A percentile compares a stretch with the other conserved stretches of the same genome.
phyloP scores from a whole-genome alignment of 768 basidiomycete species.

The Dioszegia hungarica region DNA sequence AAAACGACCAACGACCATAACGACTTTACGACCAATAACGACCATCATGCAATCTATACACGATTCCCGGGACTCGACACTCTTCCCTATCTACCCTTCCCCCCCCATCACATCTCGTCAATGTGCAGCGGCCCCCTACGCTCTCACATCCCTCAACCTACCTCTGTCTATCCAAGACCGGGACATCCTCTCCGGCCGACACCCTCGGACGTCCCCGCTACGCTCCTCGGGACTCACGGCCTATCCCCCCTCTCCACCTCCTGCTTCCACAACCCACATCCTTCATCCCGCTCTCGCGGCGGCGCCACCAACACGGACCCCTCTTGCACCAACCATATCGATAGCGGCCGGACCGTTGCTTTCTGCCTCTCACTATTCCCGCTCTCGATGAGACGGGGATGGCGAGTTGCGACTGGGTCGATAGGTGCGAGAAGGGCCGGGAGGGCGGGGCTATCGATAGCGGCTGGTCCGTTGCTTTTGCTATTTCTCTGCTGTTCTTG shows the following conservation, averaged over 20 bases:
- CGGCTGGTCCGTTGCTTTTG: conserved; percentile 1
- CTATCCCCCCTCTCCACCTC: too few relatives aligned
- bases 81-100: not conserved
- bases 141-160: too few relatives aligned
- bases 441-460: not conserved
- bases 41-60: not conserved
- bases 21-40: not conserved
- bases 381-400: too few relatives aligned
- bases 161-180: too few relatives aligned
- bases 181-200: too few relatives aligned
- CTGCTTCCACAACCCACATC: not conserved
- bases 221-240: too few relatives aligned
- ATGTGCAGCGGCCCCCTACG: too few relatives aligned
- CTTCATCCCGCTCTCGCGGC: not conserved
- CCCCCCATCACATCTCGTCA: not conserved
- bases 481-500: not conserved
- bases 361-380: not conserved
- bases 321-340: not conserved
- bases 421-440: too few relatives aligned
- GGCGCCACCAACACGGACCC: too few relatives aligned
- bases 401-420: too few relatives aligned
- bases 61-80: not conserved
- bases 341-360: conserved; percentile 2
- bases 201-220: too few relatives aligned
- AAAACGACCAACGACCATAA: not conserved